These are phyloP conservation scores for Hemileccinum impolitum DNA, from an alignment of 768 basidiomycete genomes.

Conservation along the genomic window DNA sequence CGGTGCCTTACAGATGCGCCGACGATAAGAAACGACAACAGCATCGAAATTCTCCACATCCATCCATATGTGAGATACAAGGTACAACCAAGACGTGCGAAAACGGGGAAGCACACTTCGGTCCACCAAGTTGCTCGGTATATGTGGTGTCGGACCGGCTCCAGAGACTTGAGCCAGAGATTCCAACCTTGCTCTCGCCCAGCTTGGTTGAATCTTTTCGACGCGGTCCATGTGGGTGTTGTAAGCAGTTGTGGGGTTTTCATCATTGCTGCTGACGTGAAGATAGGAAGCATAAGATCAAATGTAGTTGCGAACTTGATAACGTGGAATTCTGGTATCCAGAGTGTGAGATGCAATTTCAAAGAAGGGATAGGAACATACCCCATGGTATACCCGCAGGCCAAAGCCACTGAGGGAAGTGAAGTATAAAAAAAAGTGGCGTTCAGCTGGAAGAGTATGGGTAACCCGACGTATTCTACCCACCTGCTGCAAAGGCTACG, in stretches of 20 bases:
- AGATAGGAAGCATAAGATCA: slow-evolving; percentile 42
- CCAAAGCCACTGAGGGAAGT: slow-evolving; percentile 20
- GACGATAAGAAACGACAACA: slow-evolving; percentile 34
- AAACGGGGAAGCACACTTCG: slow-evolving; percentile 6
- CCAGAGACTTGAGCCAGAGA: slow-evolving; percentile 33
- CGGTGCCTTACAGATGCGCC: slow-evolving; percentile 23
- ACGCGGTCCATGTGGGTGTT: slow-evolving; percentile 48
- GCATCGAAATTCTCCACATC: slow-evolving; percentile 13
- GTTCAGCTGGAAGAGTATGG: too few relatives aligned
- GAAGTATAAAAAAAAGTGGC: too few relatives aligned
- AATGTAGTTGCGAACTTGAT: slow-evolving; percentile 36
- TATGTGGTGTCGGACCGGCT: slow-evolving; percentile 10
- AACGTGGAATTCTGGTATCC: slow-evolving; percentile 31
- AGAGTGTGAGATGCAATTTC: not conserved
- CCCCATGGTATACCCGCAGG: slow-evolving; percentile 15
- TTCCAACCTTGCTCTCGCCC: slow-evolving; percentile 36
- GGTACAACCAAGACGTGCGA: not conserved
- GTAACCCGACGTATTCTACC: not conserved
- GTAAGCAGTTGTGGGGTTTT: slow-evolving; percentile 37
- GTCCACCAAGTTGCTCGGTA: slow-evolving; percentile 33
- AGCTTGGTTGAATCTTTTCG: slow-evolving; percentile 34
- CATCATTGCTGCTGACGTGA: slow-evolving; percentile 42
- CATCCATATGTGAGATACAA: not conserved
- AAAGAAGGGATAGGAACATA: not conserved
- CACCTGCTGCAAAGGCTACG: slow-evolving; percentile 1